Evolutionary conservation across 2,329 filamentous ascomycete species (phyloP).

Genomic region (Fonsecaea pedrosoi): DNA sequence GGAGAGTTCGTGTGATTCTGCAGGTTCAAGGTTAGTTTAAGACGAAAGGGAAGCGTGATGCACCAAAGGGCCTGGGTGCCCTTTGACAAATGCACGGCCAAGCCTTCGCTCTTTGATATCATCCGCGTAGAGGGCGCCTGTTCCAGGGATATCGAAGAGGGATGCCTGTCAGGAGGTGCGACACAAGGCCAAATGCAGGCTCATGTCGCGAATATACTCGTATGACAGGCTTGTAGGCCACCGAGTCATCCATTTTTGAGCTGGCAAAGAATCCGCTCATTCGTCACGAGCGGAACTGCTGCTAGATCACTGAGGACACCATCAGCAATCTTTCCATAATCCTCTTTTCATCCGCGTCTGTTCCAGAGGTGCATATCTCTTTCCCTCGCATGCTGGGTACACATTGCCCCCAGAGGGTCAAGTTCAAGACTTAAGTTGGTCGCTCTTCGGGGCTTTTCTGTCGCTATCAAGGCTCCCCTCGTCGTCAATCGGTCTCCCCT

Average conservation of each 20-base stretch:
- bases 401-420: neutral
- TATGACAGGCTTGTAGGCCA: neutral
- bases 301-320: neutral
- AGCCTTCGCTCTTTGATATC: neutral
- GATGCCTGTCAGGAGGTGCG: neutral
- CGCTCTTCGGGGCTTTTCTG: conserved; percentile 8
- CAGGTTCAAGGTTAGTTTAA: neutral
- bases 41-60: neutral
- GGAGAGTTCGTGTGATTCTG: neutral
- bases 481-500: conserved; percentile 16
- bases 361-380: neutral
- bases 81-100: neutral
- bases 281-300: neutral
- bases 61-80: neutral
- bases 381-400: neutral
- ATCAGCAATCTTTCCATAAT: neutral
- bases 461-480: conserved; percentile 2
- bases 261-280: neutral
- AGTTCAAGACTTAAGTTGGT: conserved; percentile 20
- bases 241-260: neutral
- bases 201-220: neutral
- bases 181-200: neutral
- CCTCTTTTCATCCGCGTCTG: neutral
- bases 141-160: neutral
- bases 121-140: neutral